phyloP scores from a whole-genome alignment of 176 grass and related monocot genomes.

The Triticum aestivum region IWGSC_CS_RefSeq_v2.1 NC_057806.1:509189033-509189532 shows the following conservation, averaged over 20 bases:
- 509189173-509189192: slow-evolving; percentile 11
- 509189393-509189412: background rate
- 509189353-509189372: background rate
- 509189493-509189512: too few species aligned
- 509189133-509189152: background rate
- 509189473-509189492: background rate
- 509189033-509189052: background rate
- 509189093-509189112: background rate
- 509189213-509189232: background rate
- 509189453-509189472: slow-evolving; percentile 11
- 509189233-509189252: background rate
- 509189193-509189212: background rate
- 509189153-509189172: background rate
- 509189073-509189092: background rate
- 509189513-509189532: too few species aligned
- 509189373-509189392: background rate
- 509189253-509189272: background rate
- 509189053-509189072: background rate
- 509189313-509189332: background rate
- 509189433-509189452: background rate
- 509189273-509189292: background rate
- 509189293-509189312: background rate
- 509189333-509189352: background rate
- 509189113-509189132: background rate
- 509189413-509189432: background rate